Base-by-base conservation (phyloP, 2,329 filamentous ascomycete genomes). In the Aspergillus viridinutans region DNA sequence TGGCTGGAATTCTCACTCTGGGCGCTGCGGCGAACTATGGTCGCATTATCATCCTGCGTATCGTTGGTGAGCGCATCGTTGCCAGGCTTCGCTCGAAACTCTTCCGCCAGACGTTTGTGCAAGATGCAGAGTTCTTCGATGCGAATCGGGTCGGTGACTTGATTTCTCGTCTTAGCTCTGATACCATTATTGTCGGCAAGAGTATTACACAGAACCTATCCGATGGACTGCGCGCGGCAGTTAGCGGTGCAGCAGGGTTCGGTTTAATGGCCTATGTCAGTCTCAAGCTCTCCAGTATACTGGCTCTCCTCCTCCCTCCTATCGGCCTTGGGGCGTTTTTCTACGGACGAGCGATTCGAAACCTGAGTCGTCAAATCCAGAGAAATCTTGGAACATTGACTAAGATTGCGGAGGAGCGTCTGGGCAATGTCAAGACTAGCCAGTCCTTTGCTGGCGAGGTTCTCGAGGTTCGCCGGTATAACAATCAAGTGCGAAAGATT, bases 61-160 rank as follows among this genome's bases (percentile, higher is more conserved):
- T 97, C 60, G 90, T 99, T 7, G 95, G 94, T 61, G 94, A 99
- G 75, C 85, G 94, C 45, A 94, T 99, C 57, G 94, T 99, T 54
- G 88, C 93, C 10, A 85, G 93, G 64, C 81, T 99, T 55, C 86
- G 94, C 59, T 93, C 92, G 17, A 89, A 91, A 70, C 85, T 99
- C 3, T 99, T 96, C 78, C 86, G 91, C 63, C 86, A 89, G 62
- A 99, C 94, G 0, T 96, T 95, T 66, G 83, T 94, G n/a, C 94
- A 99, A 73, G 94, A 99, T 73, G 94, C 94, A 57, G 94, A 97
- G 69, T 99, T 99, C 78, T 99, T 99, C 70, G 94, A 99, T 72
- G 94, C 94, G 42, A 99, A 99, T 76, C 85, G 94, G 26, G 92
- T 97, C 26, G 94, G 94, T 72, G 94, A 99, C 72, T 79, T 99